These are phyloP conservation scores for Fistulinella prunicolor DNA, from an alignment of 768 basidiomycete species.

Conservation along the genomic window DNA sequence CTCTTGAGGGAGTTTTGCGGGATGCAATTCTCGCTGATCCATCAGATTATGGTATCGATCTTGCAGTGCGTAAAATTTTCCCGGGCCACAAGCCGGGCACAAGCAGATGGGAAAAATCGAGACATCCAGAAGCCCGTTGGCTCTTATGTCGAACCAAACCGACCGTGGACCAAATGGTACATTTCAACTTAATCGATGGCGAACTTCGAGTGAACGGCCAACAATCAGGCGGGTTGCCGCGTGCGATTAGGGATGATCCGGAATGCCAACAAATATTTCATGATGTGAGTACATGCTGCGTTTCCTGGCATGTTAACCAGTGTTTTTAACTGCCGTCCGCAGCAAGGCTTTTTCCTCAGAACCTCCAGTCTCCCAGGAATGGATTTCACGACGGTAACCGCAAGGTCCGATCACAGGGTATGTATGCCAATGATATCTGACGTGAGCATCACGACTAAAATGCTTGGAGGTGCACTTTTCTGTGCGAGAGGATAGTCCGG, in stretches of 20 bases:
- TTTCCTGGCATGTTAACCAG: background rate
- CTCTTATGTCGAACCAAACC: background rate
- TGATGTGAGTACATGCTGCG: slow-evolving; percentile 24
- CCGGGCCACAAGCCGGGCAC: background rate
- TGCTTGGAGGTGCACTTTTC: slow-evolving; percentile 20
- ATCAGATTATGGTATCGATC: background rate
- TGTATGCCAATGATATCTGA: background rate
- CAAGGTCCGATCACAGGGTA: background rate
- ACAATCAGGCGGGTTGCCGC: slow-evolving; percentile 38
- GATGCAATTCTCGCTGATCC: background rate
- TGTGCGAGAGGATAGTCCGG: background rate
- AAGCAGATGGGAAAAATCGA: background rate
- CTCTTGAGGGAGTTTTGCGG: background rate
- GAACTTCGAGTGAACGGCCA: slow-evolving; percentile 41
- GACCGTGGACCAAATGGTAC: slow-evolving; percentile 12
- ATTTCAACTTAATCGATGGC: slow-evolving; percentile 42
- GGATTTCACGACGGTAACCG: background rate
- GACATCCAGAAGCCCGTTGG: background rate
- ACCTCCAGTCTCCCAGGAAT: background rate
- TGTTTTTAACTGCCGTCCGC: background rate
- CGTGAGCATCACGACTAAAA: background rate
- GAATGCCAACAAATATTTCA: slow-evolving; percentile 37
- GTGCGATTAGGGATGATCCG: slow-evolving; percentile 29
- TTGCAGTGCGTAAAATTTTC: background rate
- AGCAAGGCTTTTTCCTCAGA: background rate